Evolutionary conservation across 495 filamentous ascomycete species (phyloP).

Genomic region (Penicillium atrosanguineum): DNA sequence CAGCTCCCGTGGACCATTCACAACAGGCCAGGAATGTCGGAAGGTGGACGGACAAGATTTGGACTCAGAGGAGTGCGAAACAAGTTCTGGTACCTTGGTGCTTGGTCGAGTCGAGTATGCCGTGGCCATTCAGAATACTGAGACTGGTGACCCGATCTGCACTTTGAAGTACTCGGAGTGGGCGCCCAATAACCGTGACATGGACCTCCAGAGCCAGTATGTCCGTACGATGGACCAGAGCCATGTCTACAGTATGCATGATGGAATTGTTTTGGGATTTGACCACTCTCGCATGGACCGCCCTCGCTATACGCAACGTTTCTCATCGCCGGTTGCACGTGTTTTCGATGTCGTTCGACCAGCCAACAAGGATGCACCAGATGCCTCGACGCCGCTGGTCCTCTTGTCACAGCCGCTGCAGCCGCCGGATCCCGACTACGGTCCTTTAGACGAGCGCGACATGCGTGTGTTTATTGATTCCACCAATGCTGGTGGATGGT

Average conservation of each 20-base stretch:
- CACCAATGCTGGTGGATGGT: constrained; percentile 84
- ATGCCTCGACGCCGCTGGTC: constrained; percentile 60
- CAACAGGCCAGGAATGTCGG: constrained; percentile 48
- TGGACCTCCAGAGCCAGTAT: constrained; percentile 83
- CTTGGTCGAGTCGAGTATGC: constrained; percentile 86
- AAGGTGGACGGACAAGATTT: constrained; percentile 58
- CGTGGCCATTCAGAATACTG: constrained; percentile 74
- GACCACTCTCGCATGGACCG: constrained; percentile 59
- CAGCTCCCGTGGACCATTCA: constrained; percentile 54
- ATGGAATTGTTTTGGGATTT: constrained; percentile 82
- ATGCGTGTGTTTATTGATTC: constrained; percentile 81
- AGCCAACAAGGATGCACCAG: constrained; percentile 51
- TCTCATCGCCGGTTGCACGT: constrained; percentile 79
- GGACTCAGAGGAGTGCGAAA: constrained; percentile 70
- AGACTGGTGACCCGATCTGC: constrained; percentile 74
- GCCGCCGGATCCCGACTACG: constrained; percentile 59
- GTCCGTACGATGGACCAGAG: constrained; percentile 74
- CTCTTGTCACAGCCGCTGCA: constrained; percentile 82
- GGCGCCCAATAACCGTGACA: constrained; percentile 88
- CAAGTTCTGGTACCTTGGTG: constrained; percentile 66
- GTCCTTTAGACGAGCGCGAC: constrained; percentile 53
- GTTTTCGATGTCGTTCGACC: constrained; percentile 89
- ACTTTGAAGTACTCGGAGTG: constrained; percentile 94
- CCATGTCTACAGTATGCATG: constrained; percentile 83
- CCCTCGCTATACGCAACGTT: constrained; percentile 62